These are phyloP conservation scores for Panicum hallii DNA, from an alignment of 202 grass and related monocot genomes.

Conservation along the genomic window DNA sequence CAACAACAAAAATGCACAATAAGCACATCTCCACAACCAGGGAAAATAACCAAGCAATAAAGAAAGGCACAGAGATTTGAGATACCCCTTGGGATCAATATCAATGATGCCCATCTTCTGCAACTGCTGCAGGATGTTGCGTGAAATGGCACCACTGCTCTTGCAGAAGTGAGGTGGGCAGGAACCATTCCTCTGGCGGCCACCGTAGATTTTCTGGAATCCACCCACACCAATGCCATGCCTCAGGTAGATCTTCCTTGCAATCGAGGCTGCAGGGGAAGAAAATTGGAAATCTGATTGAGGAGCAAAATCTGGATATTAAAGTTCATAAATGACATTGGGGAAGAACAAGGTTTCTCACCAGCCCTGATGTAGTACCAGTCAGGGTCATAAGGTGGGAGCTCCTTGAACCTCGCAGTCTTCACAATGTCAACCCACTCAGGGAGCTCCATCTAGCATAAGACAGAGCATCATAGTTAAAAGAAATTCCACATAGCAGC, in stretches of 20 bases:
- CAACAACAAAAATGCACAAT: neutral
- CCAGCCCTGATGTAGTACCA: slow-evolving; percentile 91
- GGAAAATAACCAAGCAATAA: neutral
- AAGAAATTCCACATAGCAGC: neutral
- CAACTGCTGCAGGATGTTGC: slow-evolving; percentile 76
- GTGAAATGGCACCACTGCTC: slow-evolving; percentile 76
- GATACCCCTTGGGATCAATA: slow-evolving; percentile 69
- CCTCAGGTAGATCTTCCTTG: slow-evolving; percentile 81
- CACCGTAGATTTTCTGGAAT: slow-evolving; percentile 88
- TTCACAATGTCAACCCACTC: slow-evolving; percentile 88
- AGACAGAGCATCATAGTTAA: neutral
- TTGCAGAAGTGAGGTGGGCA: slow-evolving; percentile 80
- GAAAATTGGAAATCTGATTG: neutral
- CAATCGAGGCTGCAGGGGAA: slow-evolving; percentile 61
- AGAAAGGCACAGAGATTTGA: neutral
- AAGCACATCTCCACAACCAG: neutral
- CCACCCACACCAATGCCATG: slow-evolving; percentile 81
- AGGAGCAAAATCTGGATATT: no score
- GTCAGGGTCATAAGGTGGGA: slow-evolving; percentile 79
- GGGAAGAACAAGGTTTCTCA: slow-evolving; percentile 27
- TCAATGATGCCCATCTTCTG: slow-evolving; percentile 68
- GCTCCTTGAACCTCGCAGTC: slow-evolving; percentile 88
- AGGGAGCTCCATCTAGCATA: slow-evolving; percentile 73
- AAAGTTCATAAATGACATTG: neutral
- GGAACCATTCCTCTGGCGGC: slow-evolving; percentile 69